Conservation (phyloP, 768 basidiomycete genomes). For the Collybiopsis confluens region DNA sequence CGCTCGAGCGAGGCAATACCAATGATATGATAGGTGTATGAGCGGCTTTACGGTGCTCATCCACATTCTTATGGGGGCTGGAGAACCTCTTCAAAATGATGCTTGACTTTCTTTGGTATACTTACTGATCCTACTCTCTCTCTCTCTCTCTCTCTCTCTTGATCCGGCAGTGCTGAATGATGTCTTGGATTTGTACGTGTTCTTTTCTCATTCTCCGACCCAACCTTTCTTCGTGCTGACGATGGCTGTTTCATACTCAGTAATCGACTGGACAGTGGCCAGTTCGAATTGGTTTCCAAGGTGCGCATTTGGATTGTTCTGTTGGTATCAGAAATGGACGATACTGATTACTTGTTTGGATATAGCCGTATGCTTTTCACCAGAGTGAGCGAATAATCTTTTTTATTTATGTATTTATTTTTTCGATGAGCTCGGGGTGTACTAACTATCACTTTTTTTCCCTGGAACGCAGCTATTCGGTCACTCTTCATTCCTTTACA, state of each 20-base stretch:
- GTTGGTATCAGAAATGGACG: too few relatives aligned
- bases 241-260: constrained; percentile 19
- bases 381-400: constrained; percentile 23
- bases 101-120: too few relatives aligned
- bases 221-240: background rate
- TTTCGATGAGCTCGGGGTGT: too few relatives aligned
- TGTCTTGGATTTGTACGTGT: constrained; percentile 51
- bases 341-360: background rate
- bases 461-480: constrained; percentile 35
- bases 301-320: constrained; percentile 13
- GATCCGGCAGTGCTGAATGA: constrained; percentile 49
- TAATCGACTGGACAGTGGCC: constrained; percentile 67
- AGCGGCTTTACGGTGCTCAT: too few relatives aligned
- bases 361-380: constrained; percentile 54
- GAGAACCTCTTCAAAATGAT: too few relatives aligned
- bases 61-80: too few relatives aligned
- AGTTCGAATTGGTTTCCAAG: constrained; percentile 52
- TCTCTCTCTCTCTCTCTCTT: background rate
- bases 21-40: too few relatives aligned
- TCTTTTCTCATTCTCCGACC: background rate
- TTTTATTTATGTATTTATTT: too few relatives aligned
- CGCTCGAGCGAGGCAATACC: too few relatives aligned
- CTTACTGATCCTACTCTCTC: constrained; percentile 16
- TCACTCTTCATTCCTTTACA: constrained; percentile 53
- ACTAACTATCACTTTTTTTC: too few relatives aligned